Percentiles rank a stretch among this genome's conserved stretches.
Conservation (phyloP, 768 basidiomycete genomes). For the Tylopilus subfusipes region DNA sequence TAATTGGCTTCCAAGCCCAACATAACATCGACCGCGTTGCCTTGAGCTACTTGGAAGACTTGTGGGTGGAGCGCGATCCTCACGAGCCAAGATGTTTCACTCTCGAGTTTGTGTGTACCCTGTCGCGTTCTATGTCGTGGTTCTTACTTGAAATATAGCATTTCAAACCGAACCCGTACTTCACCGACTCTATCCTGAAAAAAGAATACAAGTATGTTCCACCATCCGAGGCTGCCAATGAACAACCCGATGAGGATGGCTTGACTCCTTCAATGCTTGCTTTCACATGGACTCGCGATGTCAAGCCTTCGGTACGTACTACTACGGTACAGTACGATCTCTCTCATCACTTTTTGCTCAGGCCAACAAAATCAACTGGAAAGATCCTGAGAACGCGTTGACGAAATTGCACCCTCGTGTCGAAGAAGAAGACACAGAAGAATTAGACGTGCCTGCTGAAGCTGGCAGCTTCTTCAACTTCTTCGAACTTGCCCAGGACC, state of each 20-base stretch:
- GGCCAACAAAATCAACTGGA: conserved; percentile 76
- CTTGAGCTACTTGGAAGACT: conserved; percentile 76
- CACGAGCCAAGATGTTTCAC: conserved; percentile 78
- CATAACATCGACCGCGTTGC: conserved; percentile 78
- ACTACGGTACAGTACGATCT: neutral
- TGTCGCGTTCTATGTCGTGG: neutral
- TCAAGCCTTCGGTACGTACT: conserved; percentile 56
- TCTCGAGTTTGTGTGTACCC: conserved; percentile 76
- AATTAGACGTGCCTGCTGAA: conserved; percentile 57
- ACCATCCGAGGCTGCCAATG: conserved; percentile 47
- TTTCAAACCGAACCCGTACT: conserved; percentile 86
- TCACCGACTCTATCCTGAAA: conserved; percentile 68
- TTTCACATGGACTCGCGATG: conserved; percentile 78
- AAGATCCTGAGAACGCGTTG: conserved; percentile 69
- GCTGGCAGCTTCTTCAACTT: conserved; percentile 87
- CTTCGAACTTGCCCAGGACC: conserved; percentile 65
- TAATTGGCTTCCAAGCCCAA: conserved; percentile 63
- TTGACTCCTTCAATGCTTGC: conserved; percentile 75
- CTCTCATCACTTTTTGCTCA: conserved; percentile 26
- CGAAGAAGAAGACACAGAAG: conserved; percentile 51
- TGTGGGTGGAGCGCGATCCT: conserved; percentile 76
- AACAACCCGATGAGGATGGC: conserved; percentile 68
- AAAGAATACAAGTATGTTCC: conserved; percentile 78
- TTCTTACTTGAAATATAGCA: conserved; percentile 41
- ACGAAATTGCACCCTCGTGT: conserved; percentile 76